Evolutionary conservation across 352 stramenopile species (phyloP).

Genomic region (Pythium dissotocum): DNA sequence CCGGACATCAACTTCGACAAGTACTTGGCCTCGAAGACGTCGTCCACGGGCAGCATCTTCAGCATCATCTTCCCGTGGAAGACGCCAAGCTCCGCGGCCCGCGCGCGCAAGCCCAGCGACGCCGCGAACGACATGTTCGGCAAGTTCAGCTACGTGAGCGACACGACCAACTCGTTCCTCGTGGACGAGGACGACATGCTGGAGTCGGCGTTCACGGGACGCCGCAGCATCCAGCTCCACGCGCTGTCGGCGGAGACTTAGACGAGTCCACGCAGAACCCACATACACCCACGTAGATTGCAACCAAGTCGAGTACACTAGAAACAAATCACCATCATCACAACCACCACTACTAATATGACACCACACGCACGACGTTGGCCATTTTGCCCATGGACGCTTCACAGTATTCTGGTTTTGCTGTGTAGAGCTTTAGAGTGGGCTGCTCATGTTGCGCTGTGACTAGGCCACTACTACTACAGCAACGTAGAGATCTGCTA

Average conservation of each 20-base stretch:
- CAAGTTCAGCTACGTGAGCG: conserved; percentile 89
- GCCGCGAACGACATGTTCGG: conserved; percentile 70
- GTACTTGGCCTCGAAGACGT: conserved; percentile 78
- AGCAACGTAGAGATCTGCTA: background rate
- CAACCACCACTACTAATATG: conserved; percentile 15
- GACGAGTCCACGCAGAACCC: background rate
- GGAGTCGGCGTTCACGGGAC: conserved; percentile 78
- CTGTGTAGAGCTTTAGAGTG: background rate
- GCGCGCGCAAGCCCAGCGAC: conserved; percentile 49
- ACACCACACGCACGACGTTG: conserved; percentile 6
- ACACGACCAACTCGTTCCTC: conserved; percentile 87
- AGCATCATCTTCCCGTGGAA: conserved; percentile 84
- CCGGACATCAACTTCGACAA: conserved; percentile 88
- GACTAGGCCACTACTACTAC: background rate
- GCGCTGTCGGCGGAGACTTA: conserved; percentile 74
- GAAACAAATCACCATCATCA: conserved; percentile 4
- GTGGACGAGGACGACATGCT: conserved; percentile 90
- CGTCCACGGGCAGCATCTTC: conserved; percentile 79
- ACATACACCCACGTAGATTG: background rate
- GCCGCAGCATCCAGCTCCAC: conserved; percentile 81
- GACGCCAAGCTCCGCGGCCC: conserved; percentile 47
- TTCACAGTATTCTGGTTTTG: background rate
- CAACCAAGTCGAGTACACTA: conserved; percentile 15
- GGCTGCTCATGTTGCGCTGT: background rate
- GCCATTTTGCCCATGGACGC: background rate